Base-by-base conservation (phyloP, 2,329 filamentous ascomycete genomes). In the Verticillium albo-atrum region DNA sequence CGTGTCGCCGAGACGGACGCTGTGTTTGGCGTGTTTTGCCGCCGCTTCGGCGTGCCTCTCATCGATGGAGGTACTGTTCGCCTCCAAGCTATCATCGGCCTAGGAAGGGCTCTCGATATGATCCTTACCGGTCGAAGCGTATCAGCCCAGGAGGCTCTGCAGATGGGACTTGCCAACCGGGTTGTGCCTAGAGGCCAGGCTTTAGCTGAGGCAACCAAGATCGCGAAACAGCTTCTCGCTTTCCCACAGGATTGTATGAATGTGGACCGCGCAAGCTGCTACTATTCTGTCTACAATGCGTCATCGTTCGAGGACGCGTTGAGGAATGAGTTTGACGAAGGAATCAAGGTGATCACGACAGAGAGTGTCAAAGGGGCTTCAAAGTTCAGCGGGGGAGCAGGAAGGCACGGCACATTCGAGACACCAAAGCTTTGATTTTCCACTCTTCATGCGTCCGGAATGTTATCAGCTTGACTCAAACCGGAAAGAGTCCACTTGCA, bases 181-280 rank as follows among this genome's bases (percentile, higher is more conserved):
- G 75, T 85, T 1, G 81, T 84, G 1, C 72, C 75, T 0, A 79
- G 78, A 60, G 82, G 81, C 0, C 74, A 76, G 60, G 77, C 78
- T 3, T 59, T 82, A n/a, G 73, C 77, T 6, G 80, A 81, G 62
- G 81, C 82, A 0, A 72, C 72, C 47, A 71, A 70, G 35, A 71
- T 85, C 56, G 82, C 82, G 3, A 68, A 70, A 56, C 70, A 77
- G 62, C 60, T 85, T 34, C 61, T 82, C 3, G 63, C 65, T 3
- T 85, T 85, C 54, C 82, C 82, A 2, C 77, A 84, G 63, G 65
- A 68, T 4, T 83, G 81, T 64, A 77, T 85, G 76, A 82, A 79
- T 56, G 69, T 68, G 2, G 82, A 86, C 65, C 72, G 82, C 3
- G 66, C 64, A 3, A 78, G 72, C 10, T 76, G 74, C 35, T 83